Conservation (phyloP, 2,329 filamentous ascomycete genomes). For the Fusarium sterilihyphosum region DNA sequence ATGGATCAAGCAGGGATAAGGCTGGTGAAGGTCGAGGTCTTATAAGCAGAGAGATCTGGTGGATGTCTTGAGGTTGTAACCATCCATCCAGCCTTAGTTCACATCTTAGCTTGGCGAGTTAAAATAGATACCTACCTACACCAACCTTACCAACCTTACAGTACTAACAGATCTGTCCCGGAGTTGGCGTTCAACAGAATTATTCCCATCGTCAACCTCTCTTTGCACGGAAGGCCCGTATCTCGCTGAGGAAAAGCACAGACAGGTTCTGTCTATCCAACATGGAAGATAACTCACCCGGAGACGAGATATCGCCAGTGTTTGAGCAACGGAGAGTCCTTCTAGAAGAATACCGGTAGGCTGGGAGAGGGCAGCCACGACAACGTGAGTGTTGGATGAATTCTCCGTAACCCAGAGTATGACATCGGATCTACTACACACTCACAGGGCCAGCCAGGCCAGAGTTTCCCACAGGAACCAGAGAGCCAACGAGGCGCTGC, state of each 20-base stretch:
- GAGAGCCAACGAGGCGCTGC: constrained; percentile 13
- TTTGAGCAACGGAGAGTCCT: constrained; percentile 30
- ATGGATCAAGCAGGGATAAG: constrained; percentile 1
- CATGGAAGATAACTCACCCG: constrained; percentile 20
- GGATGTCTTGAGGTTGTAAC: constrained; percentile 19
- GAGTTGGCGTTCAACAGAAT: constrained; percentile 19
- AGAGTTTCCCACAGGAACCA: constrained; percentile 1
- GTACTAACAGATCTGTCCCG: constrained; percentile 6
- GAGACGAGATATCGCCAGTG: background rate
- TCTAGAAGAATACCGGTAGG: constrained; percentile 26
- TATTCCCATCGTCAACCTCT: constrained; percentile 1
- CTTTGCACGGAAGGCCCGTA: constrained; percentile 17
- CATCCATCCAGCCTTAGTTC: constrained; percentile 17
- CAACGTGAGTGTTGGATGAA: constrained; percentile 7
- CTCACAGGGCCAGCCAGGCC: background rate
- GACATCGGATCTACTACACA: background rate
- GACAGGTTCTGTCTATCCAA: background rate
- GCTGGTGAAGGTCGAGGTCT: constrained; percentile 9
- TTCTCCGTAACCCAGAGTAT: constrained; percentile 20
- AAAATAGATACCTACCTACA: constrained; percentile 31
- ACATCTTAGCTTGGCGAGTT: constrained; percentile 17
- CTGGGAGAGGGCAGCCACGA: constrained; percentile 8
- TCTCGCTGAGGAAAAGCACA: background rate
- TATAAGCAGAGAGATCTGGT: constrained; percentile 9
- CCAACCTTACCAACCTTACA: background rate